Percentiles rank a stretch among this genome's conserved stretches.
Conservation (phyloP, 805 yeast genomes). For the Wickerhamomyces sydowiorum region DNA sequence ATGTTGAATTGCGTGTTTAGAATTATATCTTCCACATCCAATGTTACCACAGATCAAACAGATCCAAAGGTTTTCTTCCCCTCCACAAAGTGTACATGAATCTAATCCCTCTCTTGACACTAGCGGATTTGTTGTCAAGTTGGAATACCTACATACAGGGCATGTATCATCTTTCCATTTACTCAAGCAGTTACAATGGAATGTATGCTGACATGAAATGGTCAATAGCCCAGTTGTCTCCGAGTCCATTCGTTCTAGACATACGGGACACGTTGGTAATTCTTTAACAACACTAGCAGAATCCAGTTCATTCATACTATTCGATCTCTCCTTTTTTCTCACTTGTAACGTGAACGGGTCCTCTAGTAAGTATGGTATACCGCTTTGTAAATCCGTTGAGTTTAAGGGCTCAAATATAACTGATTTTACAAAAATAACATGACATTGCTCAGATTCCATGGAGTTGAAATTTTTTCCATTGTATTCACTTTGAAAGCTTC, state of each 20-base stretch:
- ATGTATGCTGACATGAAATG: constrained; percentile 89
- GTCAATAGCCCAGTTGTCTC: constrained; percentile 76
- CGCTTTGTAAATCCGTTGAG: constrained; percentile 17
- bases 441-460: constrained; percentile 86
- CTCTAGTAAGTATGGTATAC: constrained; percentile 61
- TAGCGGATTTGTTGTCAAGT: constrained; percentile 21
- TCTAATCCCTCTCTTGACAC: constrained; percentile 22
- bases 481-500: constrained; percentile 55
- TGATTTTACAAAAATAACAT: constrained; percentile 59
- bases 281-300: constrained; percentile 39
- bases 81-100: constrained; percentile 53
- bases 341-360: constrained; percentile 61
- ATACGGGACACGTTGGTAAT: constrained; percentile 89
- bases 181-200: constrained; percentile 82
- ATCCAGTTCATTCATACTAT: constrained; percentile 7
- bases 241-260: constrained; percentile 83
- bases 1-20: constrained; percentile 82
- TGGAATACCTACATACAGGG: constrained; percentile 85
- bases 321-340: constrained; percentile 7
- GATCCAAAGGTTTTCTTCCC: constrained; percentile 69
- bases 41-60: constrained; percentile 86
- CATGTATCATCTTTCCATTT: constrained; percentile 90
- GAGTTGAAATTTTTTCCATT: constrained; percentile 77
- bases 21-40: constrained; percentile 88
- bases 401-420: constrained; percentile 21